These are phyloP conservation scores for Verticillium nubilum DNA, from an alignment of 2,329 filamentous ascomycete species.

Conservation along the genomic window DNA sequence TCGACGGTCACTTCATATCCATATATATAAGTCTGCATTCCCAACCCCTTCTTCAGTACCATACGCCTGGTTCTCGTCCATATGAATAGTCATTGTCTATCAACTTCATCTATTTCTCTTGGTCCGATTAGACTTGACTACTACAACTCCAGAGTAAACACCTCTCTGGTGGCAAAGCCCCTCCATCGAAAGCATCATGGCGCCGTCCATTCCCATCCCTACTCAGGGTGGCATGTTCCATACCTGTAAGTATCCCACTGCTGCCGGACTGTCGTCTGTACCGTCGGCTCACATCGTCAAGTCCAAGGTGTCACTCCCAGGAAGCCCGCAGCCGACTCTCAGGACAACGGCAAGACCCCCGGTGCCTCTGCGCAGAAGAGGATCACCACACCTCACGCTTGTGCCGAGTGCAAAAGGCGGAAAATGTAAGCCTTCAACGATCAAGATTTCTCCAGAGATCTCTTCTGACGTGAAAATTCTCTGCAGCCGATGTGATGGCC, in stretches of 20 bases:
- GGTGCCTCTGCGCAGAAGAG: constrained; percentile 35
- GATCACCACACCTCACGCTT: constrained; percentile 58
- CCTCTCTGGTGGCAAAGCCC: not conserved
- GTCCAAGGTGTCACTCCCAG: constrained; percentile 14
- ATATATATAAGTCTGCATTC: not conserved
- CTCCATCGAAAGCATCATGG: constrained; percentile 3
- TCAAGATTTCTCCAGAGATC: not conserved
- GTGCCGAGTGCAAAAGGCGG: constrained; percentile 70
- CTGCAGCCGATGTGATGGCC: constrained; percentile 65
- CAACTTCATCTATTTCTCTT: not conserved
- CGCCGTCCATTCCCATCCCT: constrained; percentile 10
- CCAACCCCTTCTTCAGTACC: not conserved
- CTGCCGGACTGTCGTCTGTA: not conserved
- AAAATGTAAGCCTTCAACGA: constrained; percentile 53
- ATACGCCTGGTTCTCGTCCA: not conserved
- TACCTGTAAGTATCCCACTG: constrained; percentile 8
- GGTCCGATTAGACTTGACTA: not conserved
- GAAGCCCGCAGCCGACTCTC: constrained; percentile 10
- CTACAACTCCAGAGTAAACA: not conserved
- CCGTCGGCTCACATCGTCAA: constrained; percentile 1
- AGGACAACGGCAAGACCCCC: constrained; percentile 29
- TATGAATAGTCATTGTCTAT: not conserved
- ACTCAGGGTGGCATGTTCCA: constrained; percentile 14
- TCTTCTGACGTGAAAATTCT: constrained; percentile 17
- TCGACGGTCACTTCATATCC: not conserved